Base-by-base conservation (phyloP, 2,329 filamentous ascomycete species). In the Pseudogymnoascus sp. region DNA sequence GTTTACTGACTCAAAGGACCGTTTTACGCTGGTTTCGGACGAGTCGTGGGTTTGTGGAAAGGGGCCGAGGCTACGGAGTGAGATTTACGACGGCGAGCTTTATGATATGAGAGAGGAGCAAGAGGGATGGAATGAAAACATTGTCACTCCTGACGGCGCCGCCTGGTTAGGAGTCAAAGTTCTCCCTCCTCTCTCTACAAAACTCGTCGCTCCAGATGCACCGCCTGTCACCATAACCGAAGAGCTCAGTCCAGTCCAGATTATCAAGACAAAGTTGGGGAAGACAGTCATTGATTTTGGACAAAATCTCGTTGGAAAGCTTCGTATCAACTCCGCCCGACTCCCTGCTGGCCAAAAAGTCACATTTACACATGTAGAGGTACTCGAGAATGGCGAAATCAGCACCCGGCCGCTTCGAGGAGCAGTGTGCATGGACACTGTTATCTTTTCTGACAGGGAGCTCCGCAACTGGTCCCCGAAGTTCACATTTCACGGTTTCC, bases 291-390 rank as follows among this genome's bases (percentile, higher is more conserved):
- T 84, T 33, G 82, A 86, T 65, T 85, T 85, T 69, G 82, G 82
- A 1, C 82, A 86, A 67, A 85, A 86, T 66, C 72, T 85, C 0
- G 82, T 84, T 0, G 83, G 83, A 1, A 76, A 76, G 66, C 63
- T 84, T 1, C 71, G 72, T 0, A 67, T 84, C 10, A 68, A 71
- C 0, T 69, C 1, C 66, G 78, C 79, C 1, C 67, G 67, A 40
- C 78, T 75, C 0, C 71, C 74, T 0, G 68, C 69, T 2, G 78
- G 77, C 0, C 73, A 76, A 2, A 74, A 71, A 7, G 76, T 85
- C 19, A 76, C 72, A 3, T 72, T 86, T 16, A 68, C 67, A 0
- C 78, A 80, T 64, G 74, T 76, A 0, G 79, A 81, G 67, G 77
- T 80, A 0, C 68, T 81, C 5, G 76, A 80, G 47, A 64, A 77